Evolutionary conservation across 345 rosid species (phyloP).

Genomic region (Boechera stricta): DNA sequence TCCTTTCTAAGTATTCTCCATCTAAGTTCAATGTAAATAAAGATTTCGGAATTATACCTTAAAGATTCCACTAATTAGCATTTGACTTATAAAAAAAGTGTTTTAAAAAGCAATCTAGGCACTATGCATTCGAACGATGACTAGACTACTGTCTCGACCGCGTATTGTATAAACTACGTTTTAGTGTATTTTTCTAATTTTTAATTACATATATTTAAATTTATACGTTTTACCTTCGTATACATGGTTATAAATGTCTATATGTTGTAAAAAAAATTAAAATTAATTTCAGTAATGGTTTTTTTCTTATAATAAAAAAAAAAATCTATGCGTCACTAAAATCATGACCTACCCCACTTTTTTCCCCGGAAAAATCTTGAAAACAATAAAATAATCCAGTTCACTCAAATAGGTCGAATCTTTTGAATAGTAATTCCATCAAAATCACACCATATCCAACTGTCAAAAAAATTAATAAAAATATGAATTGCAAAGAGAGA

Average conservation of each 20-base stretch:
- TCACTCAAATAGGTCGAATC: slow-evolving; percentile 34
- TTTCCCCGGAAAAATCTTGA: slow-evolving; percentile 31
- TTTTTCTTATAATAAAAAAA: neutral
- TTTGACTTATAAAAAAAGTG: neutral
- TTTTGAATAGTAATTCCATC: slow-evolving; percentile 21
- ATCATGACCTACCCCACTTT: slow-evolving; percentile 42
- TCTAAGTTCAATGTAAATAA: neutral
- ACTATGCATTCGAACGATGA: too few relatives aligned
- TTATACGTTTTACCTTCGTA: too few relatives aligned
- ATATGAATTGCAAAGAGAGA: neutral
- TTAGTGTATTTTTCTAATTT: too few relatives aligned
- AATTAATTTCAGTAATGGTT: neutral
- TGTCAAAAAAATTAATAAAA: slow-evolving; percentile 4
- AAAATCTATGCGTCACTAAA: slow-evolving; percentile 10
- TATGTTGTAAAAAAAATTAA: too few relatives aligned
- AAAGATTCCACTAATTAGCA: slow-evolving; percentile 23
- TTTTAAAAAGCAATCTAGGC: too few relatives aligned
- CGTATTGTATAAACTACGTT: too few relatives aligned
- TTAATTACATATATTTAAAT: too few relatives aligned
- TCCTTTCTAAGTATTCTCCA: neutral
- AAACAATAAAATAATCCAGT: slow-evolving; percentile 28
- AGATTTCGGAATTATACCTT: neutral
- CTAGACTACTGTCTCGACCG: too few relatives aligned
- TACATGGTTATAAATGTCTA: too few relatives aligned
- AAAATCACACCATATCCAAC: slow-evolving; percentile 6